Evolutionary conservation across 2,329 filamentous ascomycete genomes (phyloP), one percentile per base, ranked within the genome.

Genomic region (Aspergillus ibericus): DNA sequence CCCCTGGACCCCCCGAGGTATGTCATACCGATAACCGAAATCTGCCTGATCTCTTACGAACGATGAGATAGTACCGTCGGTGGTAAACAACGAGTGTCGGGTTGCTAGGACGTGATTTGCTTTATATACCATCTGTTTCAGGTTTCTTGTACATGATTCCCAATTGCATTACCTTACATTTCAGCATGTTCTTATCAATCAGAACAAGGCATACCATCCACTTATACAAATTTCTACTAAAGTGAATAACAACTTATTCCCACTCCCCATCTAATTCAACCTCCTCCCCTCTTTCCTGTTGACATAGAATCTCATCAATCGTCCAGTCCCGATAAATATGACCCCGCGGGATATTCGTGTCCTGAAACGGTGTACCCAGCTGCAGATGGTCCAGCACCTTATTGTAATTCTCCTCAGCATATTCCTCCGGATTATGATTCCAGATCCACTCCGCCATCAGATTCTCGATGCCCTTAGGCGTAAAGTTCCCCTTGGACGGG

Each of bases 301-400:
- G 72, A 20, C 73, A 70, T 68, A 77, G 75, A 12, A 79, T 70
- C 59, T 77, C 68, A 59, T 79, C 72, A 18, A 79, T 76, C 40
- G 70, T 77, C 77, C 77, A 79, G 1, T 74, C 67, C 63, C 73
- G 67, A 40, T 75, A 78, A 42, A 64, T 70, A 60, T 79, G 77
- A 1, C 77, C 77, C 9, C 67, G 72, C 12, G 79, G 79, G 61
- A 76, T 78, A 61, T 82, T 82, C 4, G 77, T 64, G 56, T 81
- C 77, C 54, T 75, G 71, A 69, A 81, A 78, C 12, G 70, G 66
- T 3, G 76, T 65, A 2, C 77, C 77, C 56, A 71, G 71, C 27
- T 58, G 12, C 1, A 63, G 3, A 60, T 63, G 59, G 4, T 25
- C 27, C 16, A 55, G 44, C 3, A 38, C 54, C 18, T 44, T 32